Conservation (phyloP, 164 flowering plant genomes). For the Akebia trifoliata region DNA sequence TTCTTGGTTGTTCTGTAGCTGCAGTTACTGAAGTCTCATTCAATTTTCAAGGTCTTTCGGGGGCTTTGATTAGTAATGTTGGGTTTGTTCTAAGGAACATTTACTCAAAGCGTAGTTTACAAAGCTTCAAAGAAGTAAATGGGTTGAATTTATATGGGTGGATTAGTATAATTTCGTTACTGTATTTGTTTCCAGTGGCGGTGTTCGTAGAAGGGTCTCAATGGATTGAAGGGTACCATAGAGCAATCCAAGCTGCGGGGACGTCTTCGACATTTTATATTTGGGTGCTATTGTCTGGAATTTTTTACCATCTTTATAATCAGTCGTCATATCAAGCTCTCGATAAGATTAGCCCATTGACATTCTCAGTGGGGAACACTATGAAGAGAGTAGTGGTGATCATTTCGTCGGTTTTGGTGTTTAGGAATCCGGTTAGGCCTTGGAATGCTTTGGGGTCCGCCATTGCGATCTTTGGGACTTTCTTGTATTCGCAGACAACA, state of each 20-base stretch:
- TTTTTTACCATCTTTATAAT: constrained; percentile 86
- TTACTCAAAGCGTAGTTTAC: constrained; percentile 70
- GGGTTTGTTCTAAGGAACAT: constrained; percentile 88
- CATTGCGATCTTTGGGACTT: constrained; percentile 83
- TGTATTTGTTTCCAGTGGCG: constrained; percentile 76
- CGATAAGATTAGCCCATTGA: constrained; percentile 82
- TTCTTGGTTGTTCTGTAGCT: constrained; percentile 77
- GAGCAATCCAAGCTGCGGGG: constrained; percentile 49
- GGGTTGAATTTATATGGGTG: constrained; percentile 87
- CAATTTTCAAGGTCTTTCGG: constrained; percentile 71
- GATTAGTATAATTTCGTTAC: constrained; percentile 65
- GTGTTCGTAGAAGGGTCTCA: constrained; percentile 77
- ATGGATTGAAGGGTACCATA: constrained; percentile 71
- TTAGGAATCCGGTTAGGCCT: constrained; percentile 82
- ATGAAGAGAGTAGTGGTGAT: constrained; percentile 96
- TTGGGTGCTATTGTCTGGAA: constrained; percentile 74
- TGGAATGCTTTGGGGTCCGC: constrained; percentile 86
- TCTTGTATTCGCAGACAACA: constrained; percentile 87
- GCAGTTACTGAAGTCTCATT: constrained; percentile 86
- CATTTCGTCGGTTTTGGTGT: constrained; percentile 64
- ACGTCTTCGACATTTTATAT: constrained; percentile 59
- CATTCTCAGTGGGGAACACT: constrained; percentile 88
- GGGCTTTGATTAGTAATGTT: constrained; percentile 84
- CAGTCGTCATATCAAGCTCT: constrained; percentile 88
- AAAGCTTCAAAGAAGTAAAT: constrained; percentile 71